Evolutionary conservation across 2,329 filamentous ascomycete genomes (phyloP), one percentile per base, ranked within the genome.

Genomic region (Alternaria tenuissima): DNA sequence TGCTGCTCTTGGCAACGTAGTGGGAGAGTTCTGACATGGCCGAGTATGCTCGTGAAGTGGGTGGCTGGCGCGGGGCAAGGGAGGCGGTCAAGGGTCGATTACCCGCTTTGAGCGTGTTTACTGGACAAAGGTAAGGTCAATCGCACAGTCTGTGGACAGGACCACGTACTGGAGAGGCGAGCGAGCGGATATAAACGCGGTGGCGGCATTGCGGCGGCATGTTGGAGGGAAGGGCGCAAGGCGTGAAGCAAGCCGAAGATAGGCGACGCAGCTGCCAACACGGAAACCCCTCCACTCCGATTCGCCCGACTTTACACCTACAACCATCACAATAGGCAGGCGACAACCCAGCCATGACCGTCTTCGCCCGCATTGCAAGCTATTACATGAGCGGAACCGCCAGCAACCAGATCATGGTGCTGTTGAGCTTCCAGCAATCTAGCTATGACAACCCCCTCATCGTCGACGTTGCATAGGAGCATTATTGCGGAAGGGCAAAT

Each of bases 11-110:
- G 43, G 71, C 71, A 38, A 70, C 70, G 52, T 76, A 76, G 7
- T 69, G 63, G 34, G 67, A 67, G 48, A 75, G 72, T 30, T 75
- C 71, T 2, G 74, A 74, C 75, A 77, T 77, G 59, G 57, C 65
- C 64, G 60, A 39, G 26, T 57, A 66, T 55, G 51, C 30, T 36
- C 60, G 41, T 24, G 68, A 67, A 7, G 57, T 59, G 63, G 70
- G 65, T 16, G 72, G 62, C 38, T 41, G 52, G 55, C 61, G 66
- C 16, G 26, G 30, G 39, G 47, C 26, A 53, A 32, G 57, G 54
- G 52, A 57, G 47, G 42, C 62, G 62, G 63, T n/a, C 36, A 48
- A 41, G 18, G 42, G 47, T 47, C 43, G 57, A 59, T 57, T 58
- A 65, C 47, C 43, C 20, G 54, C 39, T 16, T 18, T 65, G 14